These are phyloP conservation scores for Daldinia childiae DNA, from an alignment of 495 filamentous ascomycete genomes.

Conservation along the genomic window DNA sequence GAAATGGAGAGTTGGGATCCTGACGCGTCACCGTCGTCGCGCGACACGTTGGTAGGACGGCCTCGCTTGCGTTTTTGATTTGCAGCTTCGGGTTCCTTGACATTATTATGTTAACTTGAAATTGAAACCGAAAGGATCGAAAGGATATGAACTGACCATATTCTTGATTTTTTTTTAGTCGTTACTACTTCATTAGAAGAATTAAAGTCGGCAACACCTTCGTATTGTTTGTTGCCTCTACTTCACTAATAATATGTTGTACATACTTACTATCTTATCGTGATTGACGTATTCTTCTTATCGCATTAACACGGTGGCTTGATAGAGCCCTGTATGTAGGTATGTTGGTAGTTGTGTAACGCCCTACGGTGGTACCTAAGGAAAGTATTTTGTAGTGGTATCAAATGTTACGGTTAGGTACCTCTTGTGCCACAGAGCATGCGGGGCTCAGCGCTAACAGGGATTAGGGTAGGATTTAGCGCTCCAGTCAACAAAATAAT, in stretches of 20 bases:
- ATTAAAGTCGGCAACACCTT: neutral
- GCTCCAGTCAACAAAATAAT: conserved; percentile 25
- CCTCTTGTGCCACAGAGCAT: neutral
- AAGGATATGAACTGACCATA: neutral
- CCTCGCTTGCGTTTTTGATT: conserved; percentile 57
- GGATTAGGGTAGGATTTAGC: neutral
- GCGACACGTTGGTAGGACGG: conserved; percentile 52
- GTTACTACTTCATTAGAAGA: neutral
- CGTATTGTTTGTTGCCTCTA: neutral
- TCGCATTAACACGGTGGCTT: conserved; percentile 4
- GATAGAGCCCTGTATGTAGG: too few species aligned
- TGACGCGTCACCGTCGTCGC: conserved; percentile 50
- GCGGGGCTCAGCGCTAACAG: conserved; percentile 9
- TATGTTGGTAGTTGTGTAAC: neutral
- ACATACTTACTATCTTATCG: conserved; percentile 1
- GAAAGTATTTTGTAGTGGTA: neutral
- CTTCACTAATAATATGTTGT: neutral
- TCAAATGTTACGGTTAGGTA: neutral
- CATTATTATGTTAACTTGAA: neutral
- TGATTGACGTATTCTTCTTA: conserved; percentile 7
- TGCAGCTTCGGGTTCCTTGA: conserved; percentile 46
- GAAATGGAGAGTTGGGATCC: conserved; percentile 24
- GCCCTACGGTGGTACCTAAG: neutral
- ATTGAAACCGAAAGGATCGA: neutral
- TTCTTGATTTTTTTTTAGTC: neutral